A percentile compares a stretch with the other conserved stretches of the same genome.
phyloP scores from a whole-genome alignment of 2,329 filamentous ascomycete species.

The Colletotrichum brevisporum region DNA sequence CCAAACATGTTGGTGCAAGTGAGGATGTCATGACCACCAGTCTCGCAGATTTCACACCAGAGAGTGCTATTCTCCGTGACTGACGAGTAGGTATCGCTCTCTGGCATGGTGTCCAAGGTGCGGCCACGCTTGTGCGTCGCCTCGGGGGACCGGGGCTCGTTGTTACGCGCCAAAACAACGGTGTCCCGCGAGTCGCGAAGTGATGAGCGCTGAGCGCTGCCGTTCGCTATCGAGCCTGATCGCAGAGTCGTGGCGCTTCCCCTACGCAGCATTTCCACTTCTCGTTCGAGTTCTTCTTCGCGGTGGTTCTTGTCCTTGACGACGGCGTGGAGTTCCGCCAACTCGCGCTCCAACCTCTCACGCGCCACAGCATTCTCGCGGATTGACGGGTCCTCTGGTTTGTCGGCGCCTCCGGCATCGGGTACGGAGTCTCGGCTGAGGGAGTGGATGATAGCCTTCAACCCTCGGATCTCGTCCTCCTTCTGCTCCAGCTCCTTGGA shows the following conservation, averaged over 20 bases:
- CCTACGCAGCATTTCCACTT: conserved; percentile 77
- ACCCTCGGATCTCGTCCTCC: conserved; percentile 95
- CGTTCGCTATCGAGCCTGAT: conserved; percentile 49
- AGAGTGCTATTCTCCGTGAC: conserved; percentile 80
- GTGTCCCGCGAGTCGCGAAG: conserved; percentile 77
- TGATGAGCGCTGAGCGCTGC: conserved; percentile 69
- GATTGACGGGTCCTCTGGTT: conserved; percentile 33
- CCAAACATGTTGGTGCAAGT: conserved; percentile 94
- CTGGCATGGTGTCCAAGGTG: conserved; percentile 77
- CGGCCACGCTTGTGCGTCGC: conserved; percentile 63
- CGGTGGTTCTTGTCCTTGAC: conserved; percentile 79
- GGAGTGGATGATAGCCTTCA: conserved; percentile 98
- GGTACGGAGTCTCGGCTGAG: conserved; percentile 83
- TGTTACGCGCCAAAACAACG: conserved; percentile 69
- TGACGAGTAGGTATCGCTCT: conserved; percentile 78
- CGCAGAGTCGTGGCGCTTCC: conserved; percentile 46
- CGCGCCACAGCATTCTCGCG: conserved; percentile 67
- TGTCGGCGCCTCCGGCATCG: conserved; percentile 59
- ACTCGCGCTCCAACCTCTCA: conserved; percentile 84
- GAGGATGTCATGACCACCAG: conserved; percentile 90
- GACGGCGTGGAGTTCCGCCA: conserved; percentile 81
- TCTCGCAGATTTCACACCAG: conserved; percentile 98
- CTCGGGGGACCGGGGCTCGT: conserved; percentile 63
- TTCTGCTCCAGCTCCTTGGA: conserved; percentile 90
- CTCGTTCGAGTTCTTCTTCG: conserved; percentile 89